These are phyloP conservation scores for Dryas octopetala DNA, from an alignment of 306 rosid genomes.

Conservation along the genomic window DNA sequence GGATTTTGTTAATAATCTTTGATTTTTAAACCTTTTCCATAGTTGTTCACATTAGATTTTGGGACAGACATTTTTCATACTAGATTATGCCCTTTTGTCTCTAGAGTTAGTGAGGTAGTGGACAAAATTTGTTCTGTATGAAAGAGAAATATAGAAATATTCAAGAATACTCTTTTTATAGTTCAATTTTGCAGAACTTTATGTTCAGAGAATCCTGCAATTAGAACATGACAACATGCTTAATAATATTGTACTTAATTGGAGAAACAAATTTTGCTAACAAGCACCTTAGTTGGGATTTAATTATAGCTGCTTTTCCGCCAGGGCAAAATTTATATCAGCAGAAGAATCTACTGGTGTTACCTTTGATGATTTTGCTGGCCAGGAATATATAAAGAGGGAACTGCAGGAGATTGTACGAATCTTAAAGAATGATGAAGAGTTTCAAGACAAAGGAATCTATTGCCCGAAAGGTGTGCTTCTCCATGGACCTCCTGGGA, in stretches of 20 bases:
- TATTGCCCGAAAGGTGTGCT: conserved; percentile 98
- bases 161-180: background rate
- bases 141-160: too few species aligned
- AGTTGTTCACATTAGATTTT: background rate
- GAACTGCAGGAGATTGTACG: conserved; percentile 95
- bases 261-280: conserved; percentile 15
- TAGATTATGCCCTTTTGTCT: background rate
- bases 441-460: conserved; percentile 89
- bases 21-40: background rate
- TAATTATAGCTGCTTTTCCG: conserved; percentile 43
- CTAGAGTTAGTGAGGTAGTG: background rate
- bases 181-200: background rate
- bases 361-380: conserved; percentile 97
- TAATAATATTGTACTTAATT: background rate
- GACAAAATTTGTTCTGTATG: background rate
- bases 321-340: conserved; percentile 96
- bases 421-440: conserved; percentile 86
- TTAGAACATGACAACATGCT: background rate
- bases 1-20: background rate
- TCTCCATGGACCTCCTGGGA: conserved; percentile 99
- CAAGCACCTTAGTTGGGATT: conserved; percentile 25
- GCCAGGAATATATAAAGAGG: conserved; percentile 97
- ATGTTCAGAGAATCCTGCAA: background rate
- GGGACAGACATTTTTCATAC: background rate
- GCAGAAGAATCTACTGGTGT: conserved; percentile 98